Evolutionary conservation across 345 rosid species (phyloP).

Genomic region (Bretschneidera sinensis): DNA sequence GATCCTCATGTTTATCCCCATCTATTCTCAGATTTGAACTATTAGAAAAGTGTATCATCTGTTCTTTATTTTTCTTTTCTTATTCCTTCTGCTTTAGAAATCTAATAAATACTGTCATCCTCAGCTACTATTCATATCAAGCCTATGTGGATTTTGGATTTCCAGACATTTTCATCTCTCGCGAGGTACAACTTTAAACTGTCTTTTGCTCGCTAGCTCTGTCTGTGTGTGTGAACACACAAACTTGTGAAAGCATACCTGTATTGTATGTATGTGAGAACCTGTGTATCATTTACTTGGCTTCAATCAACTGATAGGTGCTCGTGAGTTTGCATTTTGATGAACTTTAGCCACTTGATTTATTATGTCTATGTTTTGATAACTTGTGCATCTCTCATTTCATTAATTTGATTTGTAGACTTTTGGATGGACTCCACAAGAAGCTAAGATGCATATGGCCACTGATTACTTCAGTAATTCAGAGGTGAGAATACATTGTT

Average conservation of each 20-base stretch:
- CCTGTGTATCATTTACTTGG: constrained; percentile 7
- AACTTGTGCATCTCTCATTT: too few species aligned
- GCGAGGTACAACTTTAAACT: constrained; percentile 58
- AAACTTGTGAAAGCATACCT: neutral
- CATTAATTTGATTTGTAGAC: constrained; percentile 50
- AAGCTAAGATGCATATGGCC: constrained; percentile 93
- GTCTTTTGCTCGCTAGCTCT: neutral
- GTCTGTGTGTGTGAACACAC: constrained; percentile 5
- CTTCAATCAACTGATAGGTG: neutral
- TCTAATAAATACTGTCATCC: constrained; percentile 20
- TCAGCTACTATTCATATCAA: constrained; percentile 85
- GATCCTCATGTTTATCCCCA: too few species aligned
- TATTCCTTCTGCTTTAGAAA: neutral
- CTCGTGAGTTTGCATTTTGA: too few species aligned
- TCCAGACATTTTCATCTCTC: constrained; percentile 79
- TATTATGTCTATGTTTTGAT: too few species aligned
- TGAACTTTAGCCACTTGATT: too few species aligned
- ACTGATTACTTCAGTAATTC: constrained; percentile 75
- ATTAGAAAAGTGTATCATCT: neutral
- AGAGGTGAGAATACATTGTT: constrained; percentile 54
- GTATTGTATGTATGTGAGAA: too few species aligned
- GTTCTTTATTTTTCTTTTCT: neutral
- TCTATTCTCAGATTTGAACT: too few species aligned
- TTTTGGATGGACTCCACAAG: constrained; percentile 92
- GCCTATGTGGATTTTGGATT: constrained; percentile 86